Evolutionary conservation across 768 basidiomycete species (phyloP), one percentile per base, ranked within the genome.

Genomic region (Russula sp.): DNA sequence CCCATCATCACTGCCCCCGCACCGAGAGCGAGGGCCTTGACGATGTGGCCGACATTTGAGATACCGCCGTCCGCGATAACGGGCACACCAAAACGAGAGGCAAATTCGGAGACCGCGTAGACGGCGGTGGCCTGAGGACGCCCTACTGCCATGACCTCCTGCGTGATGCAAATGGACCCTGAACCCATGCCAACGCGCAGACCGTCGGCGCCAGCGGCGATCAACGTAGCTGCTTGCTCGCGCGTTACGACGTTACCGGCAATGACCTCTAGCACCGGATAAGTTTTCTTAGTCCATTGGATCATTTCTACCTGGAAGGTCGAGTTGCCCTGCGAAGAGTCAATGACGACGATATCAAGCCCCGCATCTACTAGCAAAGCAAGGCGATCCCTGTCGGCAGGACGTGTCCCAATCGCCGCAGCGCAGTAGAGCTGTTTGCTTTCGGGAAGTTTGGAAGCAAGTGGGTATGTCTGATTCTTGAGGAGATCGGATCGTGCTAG

Each of bases 1-100:
- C 97, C 97, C 97, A 99, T 98, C 97, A 98, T 98, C 56, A 98
- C 94, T 4, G 93, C 95, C 25, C 88, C 86, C 3, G 96, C 97
- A 55, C 97, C 97, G 14, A 98, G 83, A 1, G 94, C 79, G 51
- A 98, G 78, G 4, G 97, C 97, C 77, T 99, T 99, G 71, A 98
- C 93, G 68, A 98, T 89, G 73, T 99, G 97, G 0, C 96, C 97
- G 38, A 98, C 90, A 73, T 98, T 99, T 42, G 86, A 76, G 66
- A 99, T 85, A 36, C 97, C 97, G 56, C 97, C 97, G 71, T 99
- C 97, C 5, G 97, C 96, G 61, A 97, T 88, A 68, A 97, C 92
- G 2, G 97, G 97, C 0, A 99, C 86, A 35, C 96, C 97, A 72
- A 99, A 98, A 70, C 88, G 85, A 75, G 72, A 81, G 11, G 94